Evolutionary conservation across 805 yeast genomes (phyloP).

Genomic region (Metschnikowia similis): DNA sequence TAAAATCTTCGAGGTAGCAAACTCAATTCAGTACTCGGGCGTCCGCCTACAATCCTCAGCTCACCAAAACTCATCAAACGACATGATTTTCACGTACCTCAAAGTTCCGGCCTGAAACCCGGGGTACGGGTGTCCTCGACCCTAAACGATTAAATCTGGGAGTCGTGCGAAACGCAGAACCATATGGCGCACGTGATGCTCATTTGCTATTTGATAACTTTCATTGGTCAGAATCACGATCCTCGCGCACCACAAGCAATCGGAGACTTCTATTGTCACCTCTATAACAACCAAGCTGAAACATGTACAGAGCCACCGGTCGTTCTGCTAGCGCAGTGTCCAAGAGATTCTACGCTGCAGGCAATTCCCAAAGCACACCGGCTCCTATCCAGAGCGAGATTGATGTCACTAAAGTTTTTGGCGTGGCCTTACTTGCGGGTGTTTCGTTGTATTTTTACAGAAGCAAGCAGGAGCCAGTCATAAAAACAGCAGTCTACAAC

Average conservation of each 20-base stretch:
- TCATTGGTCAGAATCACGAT: slow-evolving; percentile 8
- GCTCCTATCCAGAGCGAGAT: slow-evolving; percentile 26
- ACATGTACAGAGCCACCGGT: slow-evolving; percentile 17
- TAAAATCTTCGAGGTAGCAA: neutral
- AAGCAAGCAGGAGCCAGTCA: slow-evolving; percentile 27
- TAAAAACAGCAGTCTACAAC: slow-evolving; percentile 36
- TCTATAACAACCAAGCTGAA: neutral
- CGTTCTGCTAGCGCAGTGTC: slow-evolving; percentile 14
- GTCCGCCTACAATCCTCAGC: neutral
- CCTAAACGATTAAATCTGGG: neutral
- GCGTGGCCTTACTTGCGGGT: slow-evolving; percentile 38
- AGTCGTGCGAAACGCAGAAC: neutral
- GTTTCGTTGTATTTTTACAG: slow-evolving; percentile 23
- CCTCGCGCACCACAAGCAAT: slow-evolving; percentile 2
- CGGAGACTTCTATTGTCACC: neutral
- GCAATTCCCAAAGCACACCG: slow-evolving; percentile 13
- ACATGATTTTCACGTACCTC: neutral
- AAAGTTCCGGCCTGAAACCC: neutral
- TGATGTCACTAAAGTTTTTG: slow-evolving; percentile 38
- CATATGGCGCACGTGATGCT: neutral
- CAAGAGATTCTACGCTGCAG: slow-evolving; percentile 16
- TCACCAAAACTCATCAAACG: neutral
- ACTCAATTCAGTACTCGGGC: neutral
- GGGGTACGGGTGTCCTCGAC: neutral
- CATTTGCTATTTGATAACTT: slow-evolving; percentile 3